Evolutionary conservation across 2,329 filamentous ascomycete species (phyloP).

Genomic region (Fusarium domesticum): DNA sequence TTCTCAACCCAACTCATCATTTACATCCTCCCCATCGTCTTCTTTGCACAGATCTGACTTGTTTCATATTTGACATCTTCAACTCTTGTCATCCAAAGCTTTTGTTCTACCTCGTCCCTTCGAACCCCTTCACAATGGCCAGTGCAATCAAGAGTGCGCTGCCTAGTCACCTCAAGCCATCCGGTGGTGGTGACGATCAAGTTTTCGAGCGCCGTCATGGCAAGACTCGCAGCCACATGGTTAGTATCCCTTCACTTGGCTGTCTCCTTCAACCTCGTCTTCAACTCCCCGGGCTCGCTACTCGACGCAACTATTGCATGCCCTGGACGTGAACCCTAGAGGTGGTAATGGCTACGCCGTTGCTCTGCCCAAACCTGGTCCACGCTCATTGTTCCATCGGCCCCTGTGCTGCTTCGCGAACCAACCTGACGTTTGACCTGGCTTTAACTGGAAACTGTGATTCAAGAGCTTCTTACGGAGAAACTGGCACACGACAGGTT

Average conservation of each 20-base stretch:
- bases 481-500: background rate
- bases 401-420: background rate
- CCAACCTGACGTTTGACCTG: background rate
- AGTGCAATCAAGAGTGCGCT: slow-evolving; percentile 70
- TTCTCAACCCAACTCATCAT: slow-evolving; percentile 10
- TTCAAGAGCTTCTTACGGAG: background rate
- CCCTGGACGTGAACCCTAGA: background rate
- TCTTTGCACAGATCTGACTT: slow-evolving; percentile 3
- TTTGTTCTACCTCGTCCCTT: slow-evolving; percentile 6
- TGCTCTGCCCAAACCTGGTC: background rate
- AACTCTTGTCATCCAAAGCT: slow-evolving; percentile 4
- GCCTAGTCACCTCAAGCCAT: slow-evolving; percentile 77
- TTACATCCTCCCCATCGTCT: slow-evolving; percentile 15
- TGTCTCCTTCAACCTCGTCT: background rate
- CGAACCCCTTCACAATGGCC: slow-evolving; percentile 55
- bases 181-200: slow-evolving; percentile 43
- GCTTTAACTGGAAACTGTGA: background rate
- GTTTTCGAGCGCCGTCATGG: slow-evolving; percentile 66
- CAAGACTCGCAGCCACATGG: slow-evolving; percentile 84
- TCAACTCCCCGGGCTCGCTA: background rate
- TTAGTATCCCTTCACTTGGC: slow-evolving; percentile 47
- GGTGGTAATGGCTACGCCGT: background rate
- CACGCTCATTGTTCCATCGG: background rate
- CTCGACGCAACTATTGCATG: background rate
- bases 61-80: background rate